Conservation (phyloP, 2,329 filamentous ascomycete genomes). For the Ceratocystis huliohia region DNA sequence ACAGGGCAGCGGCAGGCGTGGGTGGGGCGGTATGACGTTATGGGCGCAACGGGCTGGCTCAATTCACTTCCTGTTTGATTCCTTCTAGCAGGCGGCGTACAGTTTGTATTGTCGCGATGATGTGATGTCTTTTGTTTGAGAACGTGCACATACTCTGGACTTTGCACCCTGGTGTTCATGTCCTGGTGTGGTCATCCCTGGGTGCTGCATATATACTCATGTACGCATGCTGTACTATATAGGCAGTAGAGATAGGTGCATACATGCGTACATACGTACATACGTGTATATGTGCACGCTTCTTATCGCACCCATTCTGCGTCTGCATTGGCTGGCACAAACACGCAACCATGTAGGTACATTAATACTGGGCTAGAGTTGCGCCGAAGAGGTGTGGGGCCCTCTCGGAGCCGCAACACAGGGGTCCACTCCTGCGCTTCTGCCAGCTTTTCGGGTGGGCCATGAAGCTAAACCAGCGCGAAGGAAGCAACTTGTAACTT, state of each 20-base stretch:
- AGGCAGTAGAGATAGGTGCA: not conserved
- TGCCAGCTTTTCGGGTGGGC: constrained; percentile 15
- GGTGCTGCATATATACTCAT: not conserved
- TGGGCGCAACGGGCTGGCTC: constrained; percentile 8
- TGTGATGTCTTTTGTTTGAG: too few species aligned
- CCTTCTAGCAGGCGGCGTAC: constrained; percentile 1
- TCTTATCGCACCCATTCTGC: too few species aligned
- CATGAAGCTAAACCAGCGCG: constrained; percentile 11
- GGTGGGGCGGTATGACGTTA: constrained; percentile 18
- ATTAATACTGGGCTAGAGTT: constrained; percentile 5
- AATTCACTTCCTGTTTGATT: constrained; percentile 9
- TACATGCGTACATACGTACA: not conserved
- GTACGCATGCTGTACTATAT: too few species aligned
- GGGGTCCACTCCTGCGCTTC: constrained; percentile 10
- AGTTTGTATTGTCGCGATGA: too few species aligned
- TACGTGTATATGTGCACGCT: too few species aligned
- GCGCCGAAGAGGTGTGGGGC: constrained; percentile 19
- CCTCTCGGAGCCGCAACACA: constrained; percentile 16
- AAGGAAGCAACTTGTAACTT: constrained; percentile 15
- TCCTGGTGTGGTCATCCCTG: too few species aligned
- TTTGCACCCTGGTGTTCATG: too few species aligned
- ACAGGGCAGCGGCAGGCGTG: not conserved
- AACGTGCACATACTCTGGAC: too few species aligned
- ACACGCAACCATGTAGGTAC: too few species aligned
- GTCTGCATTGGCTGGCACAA: too few species aligned